Percentiles rank a stretch among this genome's conserved stretches.
Evolutionary conservation across 768 basidiomycete species (phyloP).

Genomic region (Baorangia bicolor): DNA sequence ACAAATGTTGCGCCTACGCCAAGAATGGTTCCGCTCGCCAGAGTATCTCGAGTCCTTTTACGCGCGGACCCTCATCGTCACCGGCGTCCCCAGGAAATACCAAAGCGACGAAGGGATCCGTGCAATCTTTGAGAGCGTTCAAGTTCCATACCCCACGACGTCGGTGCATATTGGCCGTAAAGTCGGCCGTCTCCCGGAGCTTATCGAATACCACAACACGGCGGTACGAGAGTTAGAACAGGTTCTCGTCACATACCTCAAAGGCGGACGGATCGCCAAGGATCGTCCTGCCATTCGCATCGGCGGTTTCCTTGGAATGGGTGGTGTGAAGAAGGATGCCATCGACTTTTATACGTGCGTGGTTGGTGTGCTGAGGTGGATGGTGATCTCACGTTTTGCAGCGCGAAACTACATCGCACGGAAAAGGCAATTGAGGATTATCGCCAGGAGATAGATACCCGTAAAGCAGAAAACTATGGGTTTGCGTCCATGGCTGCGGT

Average conservation of each 20-base stretch:
- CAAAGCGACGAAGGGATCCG: constrained; percentile 86
- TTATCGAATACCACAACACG: constrained; percentile 89
- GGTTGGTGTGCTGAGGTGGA: not conserved
- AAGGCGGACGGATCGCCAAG: constrained; percentile 73
- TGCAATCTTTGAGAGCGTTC: constrained; percentile 67
- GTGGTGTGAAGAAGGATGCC: constrained; percentile 84
- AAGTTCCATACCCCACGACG: constrained; percentile 88
- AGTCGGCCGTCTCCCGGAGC: constrained; percentile 84
- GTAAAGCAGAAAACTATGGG: constrained; percentile 85
- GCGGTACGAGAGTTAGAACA: constrained; percentile 93
- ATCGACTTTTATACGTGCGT: constrained; percentile 92
- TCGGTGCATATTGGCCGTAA: constrained; percentile 86
- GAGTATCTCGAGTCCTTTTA: constrained; percentile 91
- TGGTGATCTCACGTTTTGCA: constrained; percentile 18
- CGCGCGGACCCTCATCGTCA: constrained; percentile 85
- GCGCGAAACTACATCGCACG: constrained; percentile 53
- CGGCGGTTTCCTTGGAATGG: constrained; percentile 79
- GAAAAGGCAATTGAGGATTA: constrained; percentile 74
- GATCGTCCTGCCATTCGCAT: constrained; percentile 79
- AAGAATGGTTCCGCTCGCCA: constrained; percentile 85
- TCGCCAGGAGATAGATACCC: constrained; percentile 67
- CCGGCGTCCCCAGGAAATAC: constrained; percentile 72
- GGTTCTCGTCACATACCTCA: constrained; percentile 87
- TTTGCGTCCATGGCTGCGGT: constrained; percentile 90
- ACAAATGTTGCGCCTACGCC: constrained; percentile 74